These are phyloP conservation scores for Cokeromyces recurvatus DNA, from an alignment of 371 early-diverging fungal species.

Conservation along the genomic window DNA sequence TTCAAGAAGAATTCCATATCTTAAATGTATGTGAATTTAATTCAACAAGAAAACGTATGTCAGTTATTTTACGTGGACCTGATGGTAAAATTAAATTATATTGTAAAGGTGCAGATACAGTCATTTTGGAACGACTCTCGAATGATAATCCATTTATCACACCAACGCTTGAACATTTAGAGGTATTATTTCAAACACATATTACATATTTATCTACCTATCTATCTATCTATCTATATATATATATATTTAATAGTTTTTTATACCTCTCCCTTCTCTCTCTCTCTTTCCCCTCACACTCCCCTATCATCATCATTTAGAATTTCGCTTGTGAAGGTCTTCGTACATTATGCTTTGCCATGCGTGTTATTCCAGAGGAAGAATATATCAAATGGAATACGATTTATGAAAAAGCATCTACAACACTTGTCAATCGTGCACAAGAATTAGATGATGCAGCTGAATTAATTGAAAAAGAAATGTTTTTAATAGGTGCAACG, in stretches of 20 bases:
- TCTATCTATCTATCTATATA: too few species aligned
- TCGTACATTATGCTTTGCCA: constrained; percentile 90
- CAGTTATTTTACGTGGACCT: constrained; percentile 78
- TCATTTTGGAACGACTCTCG: constrained; percentile 88
- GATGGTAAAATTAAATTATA: constrained; percentile 88
- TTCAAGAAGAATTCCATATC: constrained; percentile 71
- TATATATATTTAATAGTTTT: neutral
- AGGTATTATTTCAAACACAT: too few species aligned
- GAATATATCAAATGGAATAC: constrained; percentile 83
- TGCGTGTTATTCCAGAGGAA: constrained; percentile 79
- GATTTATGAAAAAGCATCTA: constrained; percentile 83
- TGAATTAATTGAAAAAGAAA: constrained; percentile 88
- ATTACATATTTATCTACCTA: too few species aligned
- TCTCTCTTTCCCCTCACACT: too few species aligned
- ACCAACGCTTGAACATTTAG: constrained; percentile 65
- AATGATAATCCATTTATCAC: constrained; percentile 68
- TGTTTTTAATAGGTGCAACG: constrained; percentile 91
- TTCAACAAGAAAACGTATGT: constrained; percentile 97
- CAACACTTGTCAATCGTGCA: constrained; percentile 83
- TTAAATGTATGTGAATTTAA: constrained; percentile 96
- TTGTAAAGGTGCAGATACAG: constrained; percentile 98
- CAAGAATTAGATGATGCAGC: constrained; percentile 88
- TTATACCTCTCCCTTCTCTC: too few species aligned
- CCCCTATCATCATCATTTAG: constrained; percentile 12
- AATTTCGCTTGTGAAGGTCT: constrained; percentile 89